Evolutionary conservation across 1,139 yeast species (phyloP).

Genomic region (Geotrichum klebahnii): DNA sequence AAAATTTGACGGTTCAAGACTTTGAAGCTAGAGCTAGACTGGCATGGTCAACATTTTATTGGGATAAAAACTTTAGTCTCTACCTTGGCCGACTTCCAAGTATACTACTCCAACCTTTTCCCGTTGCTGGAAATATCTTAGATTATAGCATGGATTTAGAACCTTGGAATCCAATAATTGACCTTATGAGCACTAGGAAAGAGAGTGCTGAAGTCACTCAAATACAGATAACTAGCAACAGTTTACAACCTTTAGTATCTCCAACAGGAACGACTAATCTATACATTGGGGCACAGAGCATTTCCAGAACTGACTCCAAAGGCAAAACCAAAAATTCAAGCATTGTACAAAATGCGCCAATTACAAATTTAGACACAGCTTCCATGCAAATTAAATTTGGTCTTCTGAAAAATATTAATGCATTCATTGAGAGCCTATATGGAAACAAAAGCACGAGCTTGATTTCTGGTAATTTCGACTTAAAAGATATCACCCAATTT

Average conservation of each 20-base stretch:
- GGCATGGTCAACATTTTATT: conserved; percentile 20
- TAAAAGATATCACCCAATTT: neutral
- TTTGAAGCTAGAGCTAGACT: conserved; percentile 20
- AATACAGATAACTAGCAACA: neutral
- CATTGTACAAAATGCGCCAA: neutral
- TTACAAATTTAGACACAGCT: conserved; percentile 1
- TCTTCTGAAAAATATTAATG: conserved; percentile 7
- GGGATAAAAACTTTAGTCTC: conserved; percentile 22
- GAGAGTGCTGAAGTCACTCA: conserved; percentile 5
- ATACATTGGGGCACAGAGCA: neutral
- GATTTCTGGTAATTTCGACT: conserved; percentile 4
- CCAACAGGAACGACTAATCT: neutral
- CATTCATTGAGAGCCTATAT: conserved; percentile 8
- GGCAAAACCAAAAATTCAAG: conserved; percentile 4
- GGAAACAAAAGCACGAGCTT: conserved; percentile 11
- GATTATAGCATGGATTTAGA: conserved; percentile 18
- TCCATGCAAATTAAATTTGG: conserved; percentile 16
- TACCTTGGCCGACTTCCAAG: conserved; percentile 21
- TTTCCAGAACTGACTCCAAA: neutral
- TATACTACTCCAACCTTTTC: conserved; percentile 14
- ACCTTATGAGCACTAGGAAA: neutral
- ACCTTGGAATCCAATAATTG: conserved; percentile 18
- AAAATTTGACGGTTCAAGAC: conserved; percentile 11
- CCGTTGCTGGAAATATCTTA: conserved; percentile 12
- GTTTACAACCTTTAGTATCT: neutral